phyloP scores from a whole-genome alignment of 2,329 filamentous ascomycete genomes.

The Domatiomyces globalis region DNA sequence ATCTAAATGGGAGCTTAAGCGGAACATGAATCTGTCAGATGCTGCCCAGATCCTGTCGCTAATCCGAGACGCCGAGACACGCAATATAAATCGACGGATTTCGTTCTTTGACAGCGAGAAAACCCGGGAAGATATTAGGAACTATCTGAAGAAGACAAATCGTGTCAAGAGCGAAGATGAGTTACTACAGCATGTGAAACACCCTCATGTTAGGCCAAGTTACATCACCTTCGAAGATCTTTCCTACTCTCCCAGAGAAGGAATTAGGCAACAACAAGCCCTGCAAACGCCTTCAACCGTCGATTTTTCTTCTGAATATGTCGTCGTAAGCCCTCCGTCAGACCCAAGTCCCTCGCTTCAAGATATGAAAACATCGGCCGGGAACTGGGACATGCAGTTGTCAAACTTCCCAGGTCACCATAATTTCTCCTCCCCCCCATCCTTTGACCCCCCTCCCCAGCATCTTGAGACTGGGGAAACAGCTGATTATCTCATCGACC shows the following conservation, averaged over 20 bases:
- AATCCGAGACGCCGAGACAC: slow-evolving; percentile 4
- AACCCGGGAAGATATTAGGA: slow-evolving; percentile 6
- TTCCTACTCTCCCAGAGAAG: not conserved
- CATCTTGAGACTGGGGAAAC: not conserved
- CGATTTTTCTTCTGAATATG: slow-evolving; percentile 1
- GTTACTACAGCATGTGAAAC: slow-evolving; percentile 6
- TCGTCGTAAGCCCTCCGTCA: not conserved
- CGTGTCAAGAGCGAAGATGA: slow-evolving; percentile 3
- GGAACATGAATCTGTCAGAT: slow-evolving; percentile 6
- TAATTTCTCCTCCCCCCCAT: not conserved
- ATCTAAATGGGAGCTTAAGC: slow-evolving; percentile 7
- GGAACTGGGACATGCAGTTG: not conserved
- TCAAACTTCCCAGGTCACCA: not conserved
- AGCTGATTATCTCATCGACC: not conserved
- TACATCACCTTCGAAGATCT: slow-evolving; percentile 6
- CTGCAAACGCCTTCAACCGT: slow-evolving; percentile 1
- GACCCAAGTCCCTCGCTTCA: not conserved
- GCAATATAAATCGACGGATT: slow-evolving; percentile 3
- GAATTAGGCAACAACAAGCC: not conserved
- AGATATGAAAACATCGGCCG: not conserved
- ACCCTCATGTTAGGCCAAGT: slow-evolving; percentile 3
- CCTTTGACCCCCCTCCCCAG: not conserved
- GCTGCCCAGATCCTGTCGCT: slow-evolving; percentile 9
- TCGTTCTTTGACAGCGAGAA: slow-evolving; percentile 4
- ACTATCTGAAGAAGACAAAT: slow-evolving; percentile 8